Evolutionary conservation across 2,329 filamentous ascomycete genomes (phyloP).

Genomic region (Annulohypoxylon truncatum): DNA sequence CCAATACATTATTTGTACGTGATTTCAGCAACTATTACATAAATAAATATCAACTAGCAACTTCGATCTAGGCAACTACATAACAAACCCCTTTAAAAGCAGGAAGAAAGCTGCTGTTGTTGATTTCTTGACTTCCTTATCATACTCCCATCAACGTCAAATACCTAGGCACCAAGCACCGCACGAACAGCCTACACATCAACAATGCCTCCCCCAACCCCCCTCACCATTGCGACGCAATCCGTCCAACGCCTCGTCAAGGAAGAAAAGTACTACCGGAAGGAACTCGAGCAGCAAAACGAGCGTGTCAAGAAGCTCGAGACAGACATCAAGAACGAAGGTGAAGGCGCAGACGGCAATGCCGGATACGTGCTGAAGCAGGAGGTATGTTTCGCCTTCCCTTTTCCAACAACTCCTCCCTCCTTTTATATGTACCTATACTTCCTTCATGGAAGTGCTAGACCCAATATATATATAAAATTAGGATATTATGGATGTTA

Average conservation of each 20-base stretch:
- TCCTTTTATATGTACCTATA: background rate
- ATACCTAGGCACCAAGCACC: too few relatives aligned
- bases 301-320: constrained; percentile 76
- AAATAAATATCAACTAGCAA: background rate
- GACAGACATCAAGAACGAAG: constrained; percentile 64
- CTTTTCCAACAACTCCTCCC: background rate
- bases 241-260: constrained; percentile 87
- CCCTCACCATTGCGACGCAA: constrained; percentile 82
- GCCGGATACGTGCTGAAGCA: constrained; percentile 84
- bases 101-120: background rate
- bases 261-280: constrained; percentile 90
- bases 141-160: background rate
- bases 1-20: constrained; percentile 44
- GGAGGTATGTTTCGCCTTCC: constrained; percentile 69
- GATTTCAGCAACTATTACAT: constrained; percentile 8
- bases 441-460: background rate
- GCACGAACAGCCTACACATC: background rate
- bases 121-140: background rate
- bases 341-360: constrained; percentile 74
- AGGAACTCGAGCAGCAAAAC: constrained; percentile 82
- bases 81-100: constrained; percentile 17
- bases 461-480: background rate
- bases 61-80: constrained; percentile 38
- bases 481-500: background rate
- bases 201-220: constrained; percentile 76